These are phyloP conservation scores for Holtermanniella nyarrowii DNA, from an alignment of 768 basidiomycete genomes.

Conservation along the genomic window DNA sequence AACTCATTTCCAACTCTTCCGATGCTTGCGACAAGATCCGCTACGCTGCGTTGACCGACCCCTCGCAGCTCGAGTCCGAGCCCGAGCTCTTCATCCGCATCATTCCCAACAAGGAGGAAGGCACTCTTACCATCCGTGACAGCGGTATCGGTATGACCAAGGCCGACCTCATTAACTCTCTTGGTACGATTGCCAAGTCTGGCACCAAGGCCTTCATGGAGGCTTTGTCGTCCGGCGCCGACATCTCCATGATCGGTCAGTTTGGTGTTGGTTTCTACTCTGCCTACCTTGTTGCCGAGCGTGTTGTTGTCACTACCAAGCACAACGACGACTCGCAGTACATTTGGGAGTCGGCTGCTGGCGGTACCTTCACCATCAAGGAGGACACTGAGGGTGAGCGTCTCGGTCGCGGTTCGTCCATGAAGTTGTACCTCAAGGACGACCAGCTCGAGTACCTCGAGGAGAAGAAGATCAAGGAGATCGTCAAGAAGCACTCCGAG, in stretches of 20 bases:
- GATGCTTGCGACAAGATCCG: constrained; percentile 99
- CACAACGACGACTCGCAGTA: constrained; percentile 99
- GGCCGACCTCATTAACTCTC: constrained; percentile 99
- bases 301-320: constrained; percentile 96
- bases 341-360: constrained; percentile 99
- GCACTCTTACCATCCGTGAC: constrained; percentile 79
- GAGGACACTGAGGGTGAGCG: constrained; percentile 79
- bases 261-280: constrained; percentile 99
- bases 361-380: constrained; percentile 98
- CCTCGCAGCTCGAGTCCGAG: constrained; percentile 72
- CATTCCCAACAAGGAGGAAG: constrained; percentile 91
- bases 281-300: constrained; percentile 96
- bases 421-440: constrained; percentile 71
- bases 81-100: constrained; percentile 94
- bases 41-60: constrained; percentile 89
- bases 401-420: constrained; percentile 86
- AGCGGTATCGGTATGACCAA: constrained; percentile 99
- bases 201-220: constrained; percentile 93
- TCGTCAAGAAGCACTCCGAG: constrained; percentile 99
- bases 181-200: constrained; percentile 49
- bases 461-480: constrained; percentile 98
- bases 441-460: constrained; percentile 98
- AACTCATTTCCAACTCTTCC: constrained; percentile 85
- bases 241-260: constrained; percentile 79
- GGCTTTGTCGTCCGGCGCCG: constrained; percentile 57